phyloP scores from a whole-genome alignment of 2,329 filamentous ascomycete species.

The Talaromyces sp. region DNA sequence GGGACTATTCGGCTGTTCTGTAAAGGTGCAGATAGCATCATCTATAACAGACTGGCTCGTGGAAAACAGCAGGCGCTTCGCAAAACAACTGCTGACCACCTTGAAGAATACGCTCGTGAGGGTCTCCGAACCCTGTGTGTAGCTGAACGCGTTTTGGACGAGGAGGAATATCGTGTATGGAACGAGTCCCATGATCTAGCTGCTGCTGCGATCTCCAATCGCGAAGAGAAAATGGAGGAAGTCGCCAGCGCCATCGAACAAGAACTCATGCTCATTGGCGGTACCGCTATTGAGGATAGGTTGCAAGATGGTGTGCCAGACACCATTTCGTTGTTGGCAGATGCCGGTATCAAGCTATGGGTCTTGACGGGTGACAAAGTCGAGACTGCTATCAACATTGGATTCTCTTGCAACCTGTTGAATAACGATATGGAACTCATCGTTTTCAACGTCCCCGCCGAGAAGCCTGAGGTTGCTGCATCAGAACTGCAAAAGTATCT shows the following conservation, averaged over 20 bases:
- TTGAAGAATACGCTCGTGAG: conserved; percentile 95
- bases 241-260: conserved; percentile 88
- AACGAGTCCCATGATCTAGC: conserved; percentile 82
- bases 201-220: conserved; percentile 72
- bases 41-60: conserved; percentile 81
- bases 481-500: conserved; percentile 70
- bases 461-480: conserved; percentile 59
- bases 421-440: conserved; percentile 98
- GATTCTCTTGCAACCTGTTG: conserved; percentile 95
- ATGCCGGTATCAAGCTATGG: conserved; percentile 97
- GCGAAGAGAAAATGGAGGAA: conserved; percentile 88
- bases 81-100: conserved; percentile 77
- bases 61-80: conserved; percentile 83
- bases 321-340: conserved; percentile 81
- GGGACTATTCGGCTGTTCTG: conserved; percentile 86
- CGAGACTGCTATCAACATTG: conserved; percentile 98
- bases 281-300: conserved; percentile 94
- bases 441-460: conserved; percentile 77
- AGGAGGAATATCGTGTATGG: conserved; percentile 81
- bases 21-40: conserved; percentile 96
- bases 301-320: conserved; percentile 96
- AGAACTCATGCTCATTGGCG: conserved; percentile 78
- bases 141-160: conserved; percentile 71
- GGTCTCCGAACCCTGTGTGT: conserved; percentile 92
- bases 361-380: conserved; percentile 98